Base-by-base conservation (phyloP, 2,329 filamentous ascomycete genomes). In the Aspergillus quadrilineatus region DNA sequence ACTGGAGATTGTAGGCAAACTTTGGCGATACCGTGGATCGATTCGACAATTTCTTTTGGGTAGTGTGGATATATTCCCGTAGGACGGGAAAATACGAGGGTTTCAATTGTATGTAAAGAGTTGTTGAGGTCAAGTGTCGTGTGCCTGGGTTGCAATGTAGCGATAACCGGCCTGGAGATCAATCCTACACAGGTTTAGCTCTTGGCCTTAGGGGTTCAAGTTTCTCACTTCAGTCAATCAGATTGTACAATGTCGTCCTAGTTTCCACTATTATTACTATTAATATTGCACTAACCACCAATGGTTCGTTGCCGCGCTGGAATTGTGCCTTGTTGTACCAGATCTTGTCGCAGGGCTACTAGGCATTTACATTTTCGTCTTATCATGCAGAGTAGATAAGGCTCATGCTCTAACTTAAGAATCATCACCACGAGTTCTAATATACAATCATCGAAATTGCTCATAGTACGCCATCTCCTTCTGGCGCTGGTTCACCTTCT, bases 401-500 rank as follows among this genome's bases (percentile, higher is more conserved):
- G 26, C 1, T 6, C 26, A 28, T 28, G 36, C 36, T n/a, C 10
- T 14, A n/a, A 32, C 29, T 39, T 15, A 26, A 47, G 29, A 47
- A 32, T 56, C 43, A 28, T 39, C 10, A 30, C 46, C 36, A 9
- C 10, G 34, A 37, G 4, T 17, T 32, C 17, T 56, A 46, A 15
- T 47, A 34, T 51, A 47, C 34, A 52, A 36, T 12, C 50, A 61
- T 64, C 79, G 75, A 62, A 79, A 83, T 57, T 75, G 71, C 48
- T 79, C 75, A 64, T 78, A 83, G 42, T 76, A 75, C 53, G 81
- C 82, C 44, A 91, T 88, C 69, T 95, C 90, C 53, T 77, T 78
- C 68, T 87, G 80, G 63, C 87, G 84, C 61, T 78, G 77, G 68
- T 88, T 84, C 2, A 97, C 89, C 56, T 81, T 79, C 55, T 83